Evolutionary conservation across 2,329 filamentous ascomycete genomes (phyloP), one percentile per base, ranked within the genome.

Genomic region (Hymenoscyphus fraxineus): DNA sequence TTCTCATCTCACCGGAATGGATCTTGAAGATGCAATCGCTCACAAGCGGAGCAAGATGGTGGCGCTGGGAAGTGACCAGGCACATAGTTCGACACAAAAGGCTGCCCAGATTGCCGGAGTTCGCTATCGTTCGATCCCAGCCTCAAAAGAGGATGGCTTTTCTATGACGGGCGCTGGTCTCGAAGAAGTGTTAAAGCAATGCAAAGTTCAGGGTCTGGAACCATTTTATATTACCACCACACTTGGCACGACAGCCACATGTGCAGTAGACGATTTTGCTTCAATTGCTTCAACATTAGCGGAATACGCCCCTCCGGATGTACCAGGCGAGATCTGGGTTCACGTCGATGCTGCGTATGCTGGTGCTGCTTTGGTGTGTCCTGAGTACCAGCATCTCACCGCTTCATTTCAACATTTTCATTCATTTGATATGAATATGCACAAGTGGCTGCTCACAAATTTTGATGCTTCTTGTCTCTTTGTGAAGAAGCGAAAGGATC

Each of bases 391-490:
- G 68, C 82, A 88, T 69, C 82, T 92, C 59, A 82, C 88, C 1
- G 74, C 80, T 27, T 79, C 85, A 9, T 82, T 94, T 60, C 79
- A 81, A 1, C 78, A 81, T 27, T 93, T 96, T 75, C 91, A 97
- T 80, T 93, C 89, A 68, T 97, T 96, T 83, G 89, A 97, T 78
- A 87, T 94, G 80, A 98, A 97, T 81, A 90, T 97, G 85, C 93
- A 97, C 83, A 98, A 98, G 80, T 97, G 94, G 94, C 83, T 97
- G 58, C 86, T 97, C 19, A 93, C 92, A 64, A 97, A 96, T 78
- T 97, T 97, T 73, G 94, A 98, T 76, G 85, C 82, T 72, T 92
- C 90, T 62, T 90, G 90, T 69, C 83, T 97, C 57, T 98, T 87
- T 78, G 87, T 97, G 59, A 88, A 88, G 67, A 83, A 88, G 72